A percentile compares a stretch with the other conserved stretches of the same genome.
Conservation (phyloP, 1,284 basidiomycete genomes). For the Microbotryum scabiosae region DNA sequence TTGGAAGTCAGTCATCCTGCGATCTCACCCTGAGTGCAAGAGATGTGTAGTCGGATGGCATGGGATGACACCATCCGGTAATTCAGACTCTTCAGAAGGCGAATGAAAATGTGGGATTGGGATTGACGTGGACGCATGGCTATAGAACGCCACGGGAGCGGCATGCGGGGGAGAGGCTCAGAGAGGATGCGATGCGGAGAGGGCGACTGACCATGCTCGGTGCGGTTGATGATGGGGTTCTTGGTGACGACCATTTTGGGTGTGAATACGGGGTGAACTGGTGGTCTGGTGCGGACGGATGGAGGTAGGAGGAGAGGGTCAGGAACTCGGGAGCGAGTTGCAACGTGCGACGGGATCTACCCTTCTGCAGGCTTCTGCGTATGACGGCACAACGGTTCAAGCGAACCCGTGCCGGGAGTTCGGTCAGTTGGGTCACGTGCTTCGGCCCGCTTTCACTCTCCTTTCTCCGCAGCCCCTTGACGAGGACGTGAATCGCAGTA, state of each 20-base stretch:
- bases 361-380: not conserved
- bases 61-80: not conserved
- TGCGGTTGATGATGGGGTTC: slow-evolving; percentile 5
- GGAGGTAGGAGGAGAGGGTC: not conserved
- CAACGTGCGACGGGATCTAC: not conserved
- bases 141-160: not conserved
- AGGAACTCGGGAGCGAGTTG: not conserved
- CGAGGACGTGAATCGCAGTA: too few relatives aligned
- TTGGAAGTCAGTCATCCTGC: too few relatives aligned
- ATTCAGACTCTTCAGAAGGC: too few relatives aligned
- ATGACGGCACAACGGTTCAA: not conserved
- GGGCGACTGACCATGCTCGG: slow-evolving; percentile 8
- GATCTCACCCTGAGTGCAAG: not conserved
- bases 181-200: not conserved
- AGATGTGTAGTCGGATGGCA: not conserved
- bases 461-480: too few relatives aligned
- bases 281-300: not conserved
- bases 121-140: too few relatives aligned
- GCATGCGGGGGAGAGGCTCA: not conserved
- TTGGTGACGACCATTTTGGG: not conserved
- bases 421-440: not conserved
- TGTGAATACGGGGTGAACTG: too few relatives aligned
- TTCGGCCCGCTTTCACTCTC: not conserved
- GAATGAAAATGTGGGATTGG: too few relatives aligned
- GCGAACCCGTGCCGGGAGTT: not conserved